Conservation (phyloP, 1,284 basidiomycete species). For the Cutaneotrichosporon cavernicola region DNA sequence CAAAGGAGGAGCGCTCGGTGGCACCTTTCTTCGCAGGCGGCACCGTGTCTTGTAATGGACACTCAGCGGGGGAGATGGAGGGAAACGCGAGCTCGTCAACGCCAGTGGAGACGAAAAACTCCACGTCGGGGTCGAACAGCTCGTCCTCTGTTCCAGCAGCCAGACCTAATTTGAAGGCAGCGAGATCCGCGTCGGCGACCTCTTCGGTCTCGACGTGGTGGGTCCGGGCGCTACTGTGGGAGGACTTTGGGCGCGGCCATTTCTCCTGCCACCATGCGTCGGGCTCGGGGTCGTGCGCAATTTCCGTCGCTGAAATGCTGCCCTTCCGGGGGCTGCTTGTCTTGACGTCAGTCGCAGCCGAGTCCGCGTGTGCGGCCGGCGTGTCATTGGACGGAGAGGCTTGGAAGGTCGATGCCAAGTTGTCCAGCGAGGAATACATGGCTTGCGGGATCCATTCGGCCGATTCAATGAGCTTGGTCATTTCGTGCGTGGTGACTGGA, state of each 20-base stretch:
- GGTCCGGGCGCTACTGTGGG: neutral
- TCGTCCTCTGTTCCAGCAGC: neutral
- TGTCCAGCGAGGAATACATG: neutral
- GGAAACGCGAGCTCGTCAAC: neutral
- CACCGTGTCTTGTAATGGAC: no score
- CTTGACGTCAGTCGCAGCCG: no score
- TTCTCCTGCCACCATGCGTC: neutral
- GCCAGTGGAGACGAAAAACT: neutral
- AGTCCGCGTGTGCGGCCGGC: neutral
- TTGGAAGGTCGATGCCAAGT: neutral
- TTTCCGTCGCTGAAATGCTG: neutral
- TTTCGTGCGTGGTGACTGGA: neutral
- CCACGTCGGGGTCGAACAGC: neutral
- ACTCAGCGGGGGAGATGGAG: neutral
- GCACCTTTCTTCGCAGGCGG: no score
- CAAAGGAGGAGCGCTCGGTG: no score
- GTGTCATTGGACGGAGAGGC: neutral
- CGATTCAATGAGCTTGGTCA: conserved; percentile 2
- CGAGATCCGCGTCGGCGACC: neutral
- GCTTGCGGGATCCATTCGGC: neutral
- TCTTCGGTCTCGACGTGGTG: neutral
- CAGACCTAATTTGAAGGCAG: neutral
- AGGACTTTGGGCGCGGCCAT: neutral
- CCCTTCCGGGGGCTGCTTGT: neutral
- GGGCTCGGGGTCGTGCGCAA: neutral